Evolutionary conservation across 208 protist species (phyloP).

Genomic region (Balamuthia mandrillaris): DNA sequence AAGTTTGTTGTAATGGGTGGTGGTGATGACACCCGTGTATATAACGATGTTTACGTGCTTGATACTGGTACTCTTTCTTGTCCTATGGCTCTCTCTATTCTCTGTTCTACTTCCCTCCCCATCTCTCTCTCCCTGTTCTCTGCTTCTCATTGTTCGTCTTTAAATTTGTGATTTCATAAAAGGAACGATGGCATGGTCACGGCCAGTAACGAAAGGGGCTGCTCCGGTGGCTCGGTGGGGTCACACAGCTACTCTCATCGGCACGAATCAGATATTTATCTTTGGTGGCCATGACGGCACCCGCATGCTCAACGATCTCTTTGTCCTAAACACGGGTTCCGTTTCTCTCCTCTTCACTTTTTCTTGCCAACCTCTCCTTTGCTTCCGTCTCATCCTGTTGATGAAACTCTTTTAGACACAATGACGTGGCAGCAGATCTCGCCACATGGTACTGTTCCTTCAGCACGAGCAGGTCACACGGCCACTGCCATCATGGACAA

Average conservation of each 20-base stretch:
- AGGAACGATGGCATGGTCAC: slow-evolving; percentile 14
- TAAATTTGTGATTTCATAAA: neutral
- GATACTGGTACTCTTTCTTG: neutral
- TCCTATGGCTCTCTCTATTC: neutral
- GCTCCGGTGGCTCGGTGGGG: neutral
- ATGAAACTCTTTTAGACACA: neutral
- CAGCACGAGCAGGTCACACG: neutral
- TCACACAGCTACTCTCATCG: slow-evolving; percentile 24
- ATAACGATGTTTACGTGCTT: slow-evolving; percentile 41
- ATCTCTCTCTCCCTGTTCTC: neutral
- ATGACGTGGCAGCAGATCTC: slow-evolving; percentile 8
- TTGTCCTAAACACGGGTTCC: slow-evolving; percentile 8
- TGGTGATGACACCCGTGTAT: slow-evolving; percentile 33
- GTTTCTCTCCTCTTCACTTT: neutral
- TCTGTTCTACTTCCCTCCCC: neutral
- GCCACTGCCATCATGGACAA: neutral
- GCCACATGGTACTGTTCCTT: neutral
- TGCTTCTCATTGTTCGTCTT: too few relatives aligned
- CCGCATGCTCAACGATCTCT: slow-evolving; percentile 27
- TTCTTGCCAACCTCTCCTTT: neutral
- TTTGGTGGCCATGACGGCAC: slow-evolving; percentile 30
- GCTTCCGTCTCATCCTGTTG: neutral
- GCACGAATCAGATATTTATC: neutral
- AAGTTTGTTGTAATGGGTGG: slow-evolving; percentile 42
- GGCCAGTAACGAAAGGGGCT: neutral